Percentiles rank a stretch among this genome's conserved stretches.
Conservation (phyloP, 140 eudicot species). For the Senecio squalidus region DNA sequence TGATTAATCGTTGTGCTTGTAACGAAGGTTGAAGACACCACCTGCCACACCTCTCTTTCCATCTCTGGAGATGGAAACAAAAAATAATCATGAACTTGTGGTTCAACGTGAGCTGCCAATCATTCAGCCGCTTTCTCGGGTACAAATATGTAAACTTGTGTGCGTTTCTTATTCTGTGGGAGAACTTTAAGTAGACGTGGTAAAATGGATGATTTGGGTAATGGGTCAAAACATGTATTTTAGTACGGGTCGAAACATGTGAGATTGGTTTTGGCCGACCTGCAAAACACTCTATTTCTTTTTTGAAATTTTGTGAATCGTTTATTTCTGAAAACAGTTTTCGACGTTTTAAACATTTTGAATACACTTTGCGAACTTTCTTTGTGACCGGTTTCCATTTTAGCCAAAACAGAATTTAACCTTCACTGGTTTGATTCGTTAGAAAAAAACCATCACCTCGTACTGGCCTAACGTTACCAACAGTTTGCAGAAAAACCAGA, state of each 20-base stretch:
- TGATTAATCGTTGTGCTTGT: background rate
- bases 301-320: no score
- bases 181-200: background rate
- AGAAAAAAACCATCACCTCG: no score
- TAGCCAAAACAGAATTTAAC: no score
- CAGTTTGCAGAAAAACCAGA: constrained; percentile 69
- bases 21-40: constrained; percentile 69
- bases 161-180: constrained; percentile 4
- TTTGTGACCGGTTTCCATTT: no score
- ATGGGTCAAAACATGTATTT: no score
- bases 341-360: no score
- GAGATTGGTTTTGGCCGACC: no score
- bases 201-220: background rate
- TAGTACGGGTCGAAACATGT: background rate
- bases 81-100: constrained; percentile 39
- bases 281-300: no score
- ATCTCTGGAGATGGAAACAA: constrained; percentile 74
- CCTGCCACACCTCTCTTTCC: constrained; percentile 91
- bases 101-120: constrained; percentile 70
- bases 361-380: no score
- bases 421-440: no score
- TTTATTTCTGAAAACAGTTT: no score
- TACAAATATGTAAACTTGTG: constrained; percentile 15
- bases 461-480: no score
- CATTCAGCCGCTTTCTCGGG: constrained; percentile 67